Evolutionary conservation across 2,329 filamentous ascomycete species (phyloP).

Genomic region (Neofusicoccum ribis): DNA sequence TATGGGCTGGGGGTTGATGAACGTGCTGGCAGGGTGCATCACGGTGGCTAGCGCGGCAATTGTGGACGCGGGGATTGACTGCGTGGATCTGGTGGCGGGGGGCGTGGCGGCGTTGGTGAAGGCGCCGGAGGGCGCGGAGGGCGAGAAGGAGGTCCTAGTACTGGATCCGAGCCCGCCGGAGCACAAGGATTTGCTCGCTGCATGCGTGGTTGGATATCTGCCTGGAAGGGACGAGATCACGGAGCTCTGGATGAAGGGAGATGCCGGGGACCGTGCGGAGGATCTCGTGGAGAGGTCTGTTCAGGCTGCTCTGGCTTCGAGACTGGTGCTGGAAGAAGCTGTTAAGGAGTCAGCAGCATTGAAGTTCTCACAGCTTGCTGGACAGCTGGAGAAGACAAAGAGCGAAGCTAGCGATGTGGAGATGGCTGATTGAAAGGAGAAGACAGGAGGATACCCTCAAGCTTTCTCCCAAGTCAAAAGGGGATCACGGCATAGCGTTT

Average conservation of each 20-base stretch:
- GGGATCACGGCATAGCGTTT: constrained; percentile 7
- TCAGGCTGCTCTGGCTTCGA: constrained; percentile 59
- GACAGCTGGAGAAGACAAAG: background rate
- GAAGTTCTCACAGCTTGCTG: constrained; percentile 29
- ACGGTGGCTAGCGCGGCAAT: constrained; percentile 92
- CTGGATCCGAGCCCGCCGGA: constrained; percentile 83
- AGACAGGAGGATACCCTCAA: background rate
- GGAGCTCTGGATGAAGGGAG: constrained; percentile 90
- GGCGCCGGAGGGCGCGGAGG: constrained; percentile 27
- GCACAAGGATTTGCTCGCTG: constrained; percentile 73
- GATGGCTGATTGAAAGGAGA: constrained; percentile 7
- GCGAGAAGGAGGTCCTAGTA: constrained; percentile 45
- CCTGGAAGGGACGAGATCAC: constrained; percentile 87
- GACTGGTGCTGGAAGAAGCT: constrained; percentile 62
- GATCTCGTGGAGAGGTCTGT: constrained; percentile 63
- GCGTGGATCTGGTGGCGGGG: constrained; percentile 84
- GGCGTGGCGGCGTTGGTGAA: constrained; percentile 81
- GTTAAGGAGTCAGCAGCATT: constrained; percentile 52
- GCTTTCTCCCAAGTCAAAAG: too few species aligned
- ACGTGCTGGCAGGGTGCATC: constrained; percentile 85
- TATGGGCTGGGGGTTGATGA: constrained; percentile 81
- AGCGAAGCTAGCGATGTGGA: background rate
- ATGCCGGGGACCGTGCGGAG: constrained; percentile 51
- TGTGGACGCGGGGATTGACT: constrained; percentile 93
- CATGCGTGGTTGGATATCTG: constrained; percentile 88